Conservation (phyloP, 2,329 filamentous ascomycete species). For the Phaeoacremonium minimum region DNA sequence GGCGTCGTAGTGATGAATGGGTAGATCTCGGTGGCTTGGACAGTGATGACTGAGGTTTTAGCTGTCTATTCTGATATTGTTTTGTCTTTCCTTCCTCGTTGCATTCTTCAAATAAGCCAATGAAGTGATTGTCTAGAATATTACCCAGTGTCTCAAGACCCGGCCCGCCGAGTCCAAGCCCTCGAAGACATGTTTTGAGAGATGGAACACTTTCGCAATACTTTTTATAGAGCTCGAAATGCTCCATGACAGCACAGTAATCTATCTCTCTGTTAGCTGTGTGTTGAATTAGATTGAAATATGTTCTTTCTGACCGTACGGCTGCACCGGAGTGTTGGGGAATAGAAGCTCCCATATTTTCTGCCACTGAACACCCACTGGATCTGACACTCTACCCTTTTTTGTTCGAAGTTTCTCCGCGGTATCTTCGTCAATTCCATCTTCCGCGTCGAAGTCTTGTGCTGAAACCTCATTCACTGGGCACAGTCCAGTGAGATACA, state of each 20-base stretch:
- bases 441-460: conserved; percentile 2
- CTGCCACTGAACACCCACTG: conserved; percentile 7
- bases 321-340: conserved; percentile 3
- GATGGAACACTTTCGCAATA: conserved; percentile 1
- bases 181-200: not conserved
- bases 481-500: conserved; percentile 1
- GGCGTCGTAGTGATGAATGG: too few species aligned
- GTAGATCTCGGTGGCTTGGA: too few species aligned
- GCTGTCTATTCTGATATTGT: conserved; percentile 6
- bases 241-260: conserved; percentile 7
- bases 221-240: conserved; percentile 7
- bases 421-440: conserved; percentile 5
- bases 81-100: conserved; percentile 6
- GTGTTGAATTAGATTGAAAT: not conserved
- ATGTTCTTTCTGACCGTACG: conserved; percentile 2
- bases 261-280: not conserved
- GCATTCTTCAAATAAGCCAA: conserved; percentile 7
- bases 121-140: conserved; percentile 8
- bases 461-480: not conserved
- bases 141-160: conserved; percentile 4
- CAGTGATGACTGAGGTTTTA: not conserved
- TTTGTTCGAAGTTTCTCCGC: conserved; percentile 4
- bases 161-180: conserved; percentile 1
- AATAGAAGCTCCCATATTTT: conserved; percentile 9
- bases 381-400: conserved; percentile 4